Base-by-base conservation (phyloP, 225 moss, liverwort and hornwort genomes). In the Asterella californica region DNA sequence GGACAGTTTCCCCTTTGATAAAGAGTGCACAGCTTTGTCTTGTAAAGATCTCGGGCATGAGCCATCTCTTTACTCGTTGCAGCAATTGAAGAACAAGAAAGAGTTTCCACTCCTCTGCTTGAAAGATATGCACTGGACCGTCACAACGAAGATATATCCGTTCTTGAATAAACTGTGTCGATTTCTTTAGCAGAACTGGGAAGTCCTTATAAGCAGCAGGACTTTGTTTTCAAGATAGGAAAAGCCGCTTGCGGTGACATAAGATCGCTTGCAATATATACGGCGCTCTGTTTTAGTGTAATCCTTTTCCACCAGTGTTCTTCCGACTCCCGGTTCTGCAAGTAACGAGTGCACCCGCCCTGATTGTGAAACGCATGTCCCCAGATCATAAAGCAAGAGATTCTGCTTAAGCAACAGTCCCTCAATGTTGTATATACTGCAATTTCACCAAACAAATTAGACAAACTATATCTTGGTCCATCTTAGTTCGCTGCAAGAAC, bases 1-100 rank as follows among this genome's bases (percentile, higher is more conserved):
- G 96, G 96, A 89, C 96, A 97, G 85, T 94, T 85, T 68, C 96
- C 96, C 85, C 91, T 90, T 82, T 97, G 94, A 85, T 45, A 94
- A 69, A 97, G 83, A 54, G 96, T 97, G 86, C 96, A 97, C 81
- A 97, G 91, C 93, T 97, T 97, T 83, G 96, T 97, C 90, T 97
- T 97, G 93, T 82, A 97, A 87, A 97, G 88, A 84, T 97, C 96
- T 24, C 96, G 96, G 25, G 90, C 74, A 77, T 88, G 90, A 75
- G 90, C 88, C 90, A 90, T 90, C 76, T 70, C 34, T 33, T 19
- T 30, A 57, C 57, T 74, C 49, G 73, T 74, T 53, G 30, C 73
- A 50, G 73, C 73, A 29, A 50, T 32, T 18, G 18, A 74, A 29
- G 73, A 50, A 29, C 73, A 50, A 29, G 30, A 32, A 74, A 24